These are phyloP conservation scores for Pulveroboletus sp. DNA, from an alignment of 768 basidiomycete genomes.

Conservation along the genomic window DNA sequence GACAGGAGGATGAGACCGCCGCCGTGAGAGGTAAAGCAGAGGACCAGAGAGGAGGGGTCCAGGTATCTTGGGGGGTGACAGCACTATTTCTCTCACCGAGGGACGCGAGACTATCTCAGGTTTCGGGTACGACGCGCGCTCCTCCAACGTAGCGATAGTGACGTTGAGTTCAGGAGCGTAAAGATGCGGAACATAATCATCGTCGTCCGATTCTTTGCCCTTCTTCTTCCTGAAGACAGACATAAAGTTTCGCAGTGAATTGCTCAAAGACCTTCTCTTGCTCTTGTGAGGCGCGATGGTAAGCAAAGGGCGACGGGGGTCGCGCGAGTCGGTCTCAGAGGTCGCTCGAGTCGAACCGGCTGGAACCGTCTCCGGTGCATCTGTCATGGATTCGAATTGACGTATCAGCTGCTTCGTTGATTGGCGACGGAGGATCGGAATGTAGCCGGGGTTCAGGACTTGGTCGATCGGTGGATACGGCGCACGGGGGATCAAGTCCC, in stretches of 20 bases:
- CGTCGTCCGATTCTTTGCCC: constrained; percentile 27
- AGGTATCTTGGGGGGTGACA: neutral
- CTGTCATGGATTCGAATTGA: constrained; percentile 47
- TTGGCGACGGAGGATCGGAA: constrained; percentile 24
- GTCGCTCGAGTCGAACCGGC: constrained; percentile 14
- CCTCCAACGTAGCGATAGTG: neutral
- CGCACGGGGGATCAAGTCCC: neutral
- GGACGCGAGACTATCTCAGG: constrained; percentile 1
- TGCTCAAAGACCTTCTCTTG: constrained; percentile 51
- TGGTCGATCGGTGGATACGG: constrained; percentile 5
- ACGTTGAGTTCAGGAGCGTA: constrained; percentile 7
- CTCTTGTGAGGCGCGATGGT: constrained; percentile 32
- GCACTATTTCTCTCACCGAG: neutral
- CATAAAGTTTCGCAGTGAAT: constrained; percentile 60
- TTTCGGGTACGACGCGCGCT: neutral
- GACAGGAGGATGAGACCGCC: constrained; percentile 32
- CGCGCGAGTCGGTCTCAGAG: constrained; percentile 12
- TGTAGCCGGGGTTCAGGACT: neutral
- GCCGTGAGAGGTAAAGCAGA: constrained; percentile 47
- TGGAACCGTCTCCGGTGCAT: constrained; percentile 4
- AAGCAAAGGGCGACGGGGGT: constrained; percentile 14
- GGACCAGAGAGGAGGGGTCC: constrained; percentile 17
- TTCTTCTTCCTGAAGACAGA: constrained; percentile 55
- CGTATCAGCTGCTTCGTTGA: constrained; percentile 53
- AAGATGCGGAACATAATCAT: constrained; percentile 10